Base-by-base conservation (phyloP, 495 filamentous ascomycete species). In the Rhypophila decipiens region DNA sequence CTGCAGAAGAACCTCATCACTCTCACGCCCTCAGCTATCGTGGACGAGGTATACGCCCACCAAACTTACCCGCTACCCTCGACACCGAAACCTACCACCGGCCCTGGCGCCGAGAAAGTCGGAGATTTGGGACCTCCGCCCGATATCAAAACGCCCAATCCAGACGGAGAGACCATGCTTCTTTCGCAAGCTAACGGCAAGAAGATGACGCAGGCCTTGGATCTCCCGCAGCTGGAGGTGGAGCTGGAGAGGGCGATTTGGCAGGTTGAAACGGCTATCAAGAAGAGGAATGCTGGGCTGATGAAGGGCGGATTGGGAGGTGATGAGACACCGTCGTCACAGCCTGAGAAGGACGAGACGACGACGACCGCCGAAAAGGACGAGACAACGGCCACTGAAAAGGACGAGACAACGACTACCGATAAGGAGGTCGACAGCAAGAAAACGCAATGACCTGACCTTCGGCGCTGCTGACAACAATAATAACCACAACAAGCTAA, bases 201-300 rank as follows among this genome's bases (percentile, higher is more conserved):
- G 52, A 71, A 76, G 52, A 76, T 97, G 46, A 83, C 86, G 17
- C 66, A 81, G 37, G 75, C 80, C 1, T 66, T 93, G n/a, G 74
- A 87, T 9, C 71, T 95, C 20, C 89, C 91, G 0, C 87, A 88
- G 44, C 77, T 97, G 44, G 83, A 84, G 42, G 66, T 86, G n/a
- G 93, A 97, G 67, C 81, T 95, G 2, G 89, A 96, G 57, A 73
- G 91, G 22, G 91, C 91, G 3, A 85, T 93, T 31, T 79, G 85
- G 71, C 91, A 97, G 70, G 86, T 96, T 1, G 79, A 89, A 57
- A 77, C 75, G 47, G 75, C 79, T 31, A 66, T 91, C 44, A 57
- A 73, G 44, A 71, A 80, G 33, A 66, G 79, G 44, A 71, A 72
- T 36, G 60, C 65, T 18, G 56, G 65, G 36, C 54, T 54, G 11